These are phyloP conservation scores for Cafeteria roenbergensis DNA, from an alignment of 108 stramenopile genomes.

Conservation along the genomic window DNA sequence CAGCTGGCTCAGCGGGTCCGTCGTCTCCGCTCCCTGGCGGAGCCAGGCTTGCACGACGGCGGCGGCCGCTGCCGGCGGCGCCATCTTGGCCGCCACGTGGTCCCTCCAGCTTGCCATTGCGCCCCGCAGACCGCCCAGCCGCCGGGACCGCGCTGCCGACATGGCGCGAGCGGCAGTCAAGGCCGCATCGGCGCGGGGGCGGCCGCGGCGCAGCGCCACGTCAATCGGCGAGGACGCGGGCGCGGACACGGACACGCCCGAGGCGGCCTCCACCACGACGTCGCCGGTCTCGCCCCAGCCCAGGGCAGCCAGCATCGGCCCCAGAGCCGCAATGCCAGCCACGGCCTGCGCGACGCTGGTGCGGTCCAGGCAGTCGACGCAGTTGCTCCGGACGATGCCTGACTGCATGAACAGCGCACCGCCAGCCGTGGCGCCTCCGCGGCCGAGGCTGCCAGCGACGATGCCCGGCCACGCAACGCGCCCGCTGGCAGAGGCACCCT, in stretches of 20 bases:
- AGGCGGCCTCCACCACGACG: neutral
- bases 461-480: too few relatives aligned
- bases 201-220: too few relatives aligned
- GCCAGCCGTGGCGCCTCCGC: too few relatives aligned
- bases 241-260: too few relatives aligned
- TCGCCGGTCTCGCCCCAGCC: constrained; percentile 51
- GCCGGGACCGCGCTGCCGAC: too few relatives aligned
- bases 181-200: too few relatives aligned
- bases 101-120: neutral
- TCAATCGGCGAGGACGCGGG: too few relatives aligned
- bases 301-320: constrained; percentile 76
- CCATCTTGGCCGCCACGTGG: neutral
- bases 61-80: neutral
- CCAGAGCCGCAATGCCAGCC: constrained; percentile 78
- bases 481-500: too few relatives aligned
- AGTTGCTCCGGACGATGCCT: constrained; percentile 89
- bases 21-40: constrained; percentile 59
- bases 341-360: constrained; percentile 94
- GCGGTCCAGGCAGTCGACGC: constrained; percentile 90
- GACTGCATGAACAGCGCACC: constrained; percentile 34
- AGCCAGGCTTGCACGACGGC: neutral
- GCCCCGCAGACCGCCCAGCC: neutral
- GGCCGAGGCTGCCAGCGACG: too few relatives aligned
- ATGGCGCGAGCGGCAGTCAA: neutral
- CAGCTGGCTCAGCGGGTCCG: constrained; percentile 67